phyloP scores from a whole-genome alignment of 108 stramenopile species.

The Aureococcus anophagefferens region DNA sequence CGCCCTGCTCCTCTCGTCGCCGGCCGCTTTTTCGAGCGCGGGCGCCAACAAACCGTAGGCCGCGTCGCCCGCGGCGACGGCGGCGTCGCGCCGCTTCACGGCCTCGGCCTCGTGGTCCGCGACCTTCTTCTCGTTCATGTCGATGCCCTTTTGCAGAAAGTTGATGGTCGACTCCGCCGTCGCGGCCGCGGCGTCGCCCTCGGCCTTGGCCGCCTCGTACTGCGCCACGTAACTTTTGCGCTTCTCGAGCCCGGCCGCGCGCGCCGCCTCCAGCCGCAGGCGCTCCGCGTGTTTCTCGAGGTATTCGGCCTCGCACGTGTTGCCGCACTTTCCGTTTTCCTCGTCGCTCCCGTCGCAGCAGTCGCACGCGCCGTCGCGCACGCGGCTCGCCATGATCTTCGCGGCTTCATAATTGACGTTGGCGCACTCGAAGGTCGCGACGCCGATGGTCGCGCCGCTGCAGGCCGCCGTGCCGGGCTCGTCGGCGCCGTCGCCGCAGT shows the following conservation, averaged over 20 bases:
- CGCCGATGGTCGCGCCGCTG: not conserved
- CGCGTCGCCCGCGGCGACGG: no score
- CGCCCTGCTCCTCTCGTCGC: no score
- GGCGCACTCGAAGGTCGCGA: not conserved
- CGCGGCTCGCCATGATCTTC: not conserved
- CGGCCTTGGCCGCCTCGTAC: not conserved
- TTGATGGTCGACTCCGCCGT: no score
- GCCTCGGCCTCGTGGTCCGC: no score
- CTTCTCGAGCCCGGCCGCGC: not conserved
- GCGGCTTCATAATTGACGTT: not conserved
- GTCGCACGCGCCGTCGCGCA: not conserved
- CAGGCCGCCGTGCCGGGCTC: not conserved
- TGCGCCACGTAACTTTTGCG: not conserved
- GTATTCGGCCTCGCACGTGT: not conserved
- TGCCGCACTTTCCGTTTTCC: not conserved
- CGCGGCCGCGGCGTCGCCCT: not conserved
- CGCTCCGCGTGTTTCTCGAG: no score
- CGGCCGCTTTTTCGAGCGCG: no score
- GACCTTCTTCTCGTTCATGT: no score
- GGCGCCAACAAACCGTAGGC: no score
- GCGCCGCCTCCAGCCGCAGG: not conserved
- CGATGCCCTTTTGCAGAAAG: no score
- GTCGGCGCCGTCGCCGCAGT: not conserved
- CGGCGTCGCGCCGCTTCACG: no score
- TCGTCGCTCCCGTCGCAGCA: not conserved